Evolutionary conservation across 495 filamentous ascomycete species (phyloP).

Genomic region (Penicillium samsonianum): DNA sequence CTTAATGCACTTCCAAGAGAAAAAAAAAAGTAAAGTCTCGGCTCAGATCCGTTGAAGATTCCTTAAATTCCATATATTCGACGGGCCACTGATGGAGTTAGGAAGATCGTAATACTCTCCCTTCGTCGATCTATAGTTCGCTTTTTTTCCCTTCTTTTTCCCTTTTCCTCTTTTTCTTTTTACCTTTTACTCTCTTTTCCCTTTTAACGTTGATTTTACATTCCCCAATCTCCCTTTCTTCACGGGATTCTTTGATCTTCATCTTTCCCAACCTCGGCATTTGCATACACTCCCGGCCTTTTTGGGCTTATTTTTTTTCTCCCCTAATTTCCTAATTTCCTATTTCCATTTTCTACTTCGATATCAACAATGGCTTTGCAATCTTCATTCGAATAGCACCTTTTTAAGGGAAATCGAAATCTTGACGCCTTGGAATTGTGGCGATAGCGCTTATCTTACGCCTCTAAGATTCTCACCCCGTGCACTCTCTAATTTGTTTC

Average conservation of each 20-base stretch:
- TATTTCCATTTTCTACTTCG: not conserved
- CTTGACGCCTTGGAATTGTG: not conserved
- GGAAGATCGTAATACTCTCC: constrained; percentile 29
- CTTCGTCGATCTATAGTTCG: constrained; percentile 33
- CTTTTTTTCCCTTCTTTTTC: constrained; percentile 11
- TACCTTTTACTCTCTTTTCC: constrained; percentile 12
- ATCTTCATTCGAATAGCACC: not conserved
- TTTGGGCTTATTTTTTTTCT: constrained; percentile 1
- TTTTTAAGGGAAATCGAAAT: not conserved
- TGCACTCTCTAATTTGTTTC: constrained; percentile 17
- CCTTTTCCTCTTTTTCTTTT: constrained; percentile 27
- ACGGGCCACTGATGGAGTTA: constrained; percentile 35
- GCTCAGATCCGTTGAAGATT: constrained; percentile 33
- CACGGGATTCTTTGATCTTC: constrained; percentile 28
- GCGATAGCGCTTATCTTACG: not conserved
- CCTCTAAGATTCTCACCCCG: no score
- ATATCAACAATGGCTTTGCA: constrained; percentile 9
- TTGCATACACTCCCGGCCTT: constrained; percentile 17
- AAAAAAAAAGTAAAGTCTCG: constrained; percentile 1
- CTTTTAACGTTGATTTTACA: not conserved
- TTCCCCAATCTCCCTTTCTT: constrained; percentile 12
- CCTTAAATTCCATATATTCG: constrained; percentile 31
- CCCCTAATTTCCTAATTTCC: not conserved
- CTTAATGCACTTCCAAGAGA: not conserved
- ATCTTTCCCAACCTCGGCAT: constrained; percentile 29